Conservation (phyloP, 306 rosid genomes). For the Castanea crenata region DNA sequence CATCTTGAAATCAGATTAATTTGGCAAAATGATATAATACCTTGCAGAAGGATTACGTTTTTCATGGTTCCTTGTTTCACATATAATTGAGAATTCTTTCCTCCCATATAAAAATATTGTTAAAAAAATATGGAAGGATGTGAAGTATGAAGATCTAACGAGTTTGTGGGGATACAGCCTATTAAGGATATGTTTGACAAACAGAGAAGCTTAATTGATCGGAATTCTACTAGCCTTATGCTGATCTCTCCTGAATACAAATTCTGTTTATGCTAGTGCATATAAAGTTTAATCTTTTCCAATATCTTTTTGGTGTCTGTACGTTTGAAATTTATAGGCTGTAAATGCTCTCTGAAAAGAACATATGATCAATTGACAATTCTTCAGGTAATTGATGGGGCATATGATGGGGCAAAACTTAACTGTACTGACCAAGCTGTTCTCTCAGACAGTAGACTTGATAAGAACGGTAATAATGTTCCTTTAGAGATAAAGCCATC, state of each 20-base stretch:
- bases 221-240: not conserved
- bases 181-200: not conserved
- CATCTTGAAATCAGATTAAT: not conserved
- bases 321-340: slow-evolving; percentile 13
- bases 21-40: not conserved
- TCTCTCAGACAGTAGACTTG: slow-evolving; percentile 61
- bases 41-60: not conserved
- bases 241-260: not conserved
- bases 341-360: slow-evolving; percentile 18
- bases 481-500: slow-evolving; percentile 90
- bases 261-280: not conserved
- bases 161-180: not conserved
- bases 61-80: not conserved
- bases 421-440: slow-evolving; percentile 69
- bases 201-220: not conserved
- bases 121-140: not conserved
- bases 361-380: not conserved
- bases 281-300: not conserved
- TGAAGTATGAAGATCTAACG: not conserved
- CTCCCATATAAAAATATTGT: not conserved
- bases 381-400: slow-evolving; percentile 81
- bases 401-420: slow-evolving; percentile 73
- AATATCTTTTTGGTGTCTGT: not conserved
- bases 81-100: not conserved
- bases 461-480: slow-evolving; percentile 58